Conservation (phyloP, 306 rosid species). For the Vigna radiata region DNA sequence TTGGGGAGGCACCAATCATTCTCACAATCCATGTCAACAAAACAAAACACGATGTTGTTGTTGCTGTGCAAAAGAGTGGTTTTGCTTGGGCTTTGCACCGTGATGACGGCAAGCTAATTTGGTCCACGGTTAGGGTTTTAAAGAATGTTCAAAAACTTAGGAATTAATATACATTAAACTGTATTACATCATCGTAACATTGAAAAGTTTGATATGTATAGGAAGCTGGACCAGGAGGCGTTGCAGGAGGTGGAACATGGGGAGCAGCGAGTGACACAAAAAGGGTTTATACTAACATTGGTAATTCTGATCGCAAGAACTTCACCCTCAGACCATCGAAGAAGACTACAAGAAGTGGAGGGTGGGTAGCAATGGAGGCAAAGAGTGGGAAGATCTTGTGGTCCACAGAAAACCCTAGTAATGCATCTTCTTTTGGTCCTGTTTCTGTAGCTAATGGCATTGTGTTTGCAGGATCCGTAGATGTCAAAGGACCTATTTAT, state of each 20-base stretch:
- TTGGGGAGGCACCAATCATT: conserved; percentile 73
- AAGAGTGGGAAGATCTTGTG: conserved; percentile 55
- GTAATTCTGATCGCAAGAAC: conserved; percentile 45
- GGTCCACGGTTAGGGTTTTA: conserved; percentile 53
- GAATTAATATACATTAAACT: too few relatives aligned
- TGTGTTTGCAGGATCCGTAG: conserved; percentile 62
- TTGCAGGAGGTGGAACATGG: conserved; percentile 57
- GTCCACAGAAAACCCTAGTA: conserved; percentile 52
- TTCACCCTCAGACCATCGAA: conserved; percentile 61
- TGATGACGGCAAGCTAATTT: conserved; percentile 48
- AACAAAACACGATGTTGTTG: conserved; percentile 55
- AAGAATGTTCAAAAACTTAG: background rate
- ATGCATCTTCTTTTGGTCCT: conserved; percentile 53
- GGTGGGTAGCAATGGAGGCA: conserved; percentile 74
- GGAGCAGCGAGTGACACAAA: conserved; percentile 65
- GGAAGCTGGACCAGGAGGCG: conserved; percentile 70
- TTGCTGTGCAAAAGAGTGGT: conserved; percentile 74
- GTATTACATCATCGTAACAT: background rate
- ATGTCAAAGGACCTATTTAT: conserved; percentile 51
- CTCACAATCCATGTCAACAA: conserved; percentile 45
- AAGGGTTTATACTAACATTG: conserved; percentile 62
- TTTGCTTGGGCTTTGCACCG: conserved; percentile 69
- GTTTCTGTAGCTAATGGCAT: conserved; percentile 67
- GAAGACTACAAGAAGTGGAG: conserved; percentile 51
- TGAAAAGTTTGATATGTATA: background rate